A percentile compares a stretch with the other conserved stretches of the same genome.
phyloP scores from a whole-genome alignment of 768 basidiomycete genomes.

The Mycena vulgaris region DNA sequence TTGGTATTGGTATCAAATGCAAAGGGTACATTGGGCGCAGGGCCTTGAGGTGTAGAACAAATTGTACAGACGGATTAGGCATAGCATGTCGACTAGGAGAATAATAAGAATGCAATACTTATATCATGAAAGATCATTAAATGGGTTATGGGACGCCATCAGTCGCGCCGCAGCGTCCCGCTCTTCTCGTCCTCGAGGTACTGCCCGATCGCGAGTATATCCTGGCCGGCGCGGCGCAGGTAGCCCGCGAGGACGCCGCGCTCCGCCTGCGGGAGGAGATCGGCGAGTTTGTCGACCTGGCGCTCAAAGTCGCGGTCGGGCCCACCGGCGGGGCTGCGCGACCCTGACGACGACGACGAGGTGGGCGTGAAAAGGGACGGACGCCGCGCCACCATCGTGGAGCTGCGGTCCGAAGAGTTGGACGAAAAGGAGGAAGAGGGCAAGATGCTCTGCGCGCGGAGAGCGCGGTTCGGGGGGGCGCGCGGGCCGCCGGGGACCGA shows the following conservation, averaged over 20 bases:
- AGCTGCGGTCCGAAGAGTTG: constrained; percentile 44
- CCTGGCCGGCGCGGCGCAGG: constrained; percentile 80
- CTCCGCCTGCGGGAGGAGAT: constrained; percentile 82
- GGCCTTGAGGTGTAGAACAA: constrained; percentile 18
- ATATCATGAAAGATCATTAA: constrained; percentile 9
- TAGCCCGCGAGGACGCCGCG: constrained; percentile 78
- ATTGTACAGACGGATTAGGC: constrained; percentile 29
- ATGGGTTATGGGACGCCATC: constrained; percentile 28
- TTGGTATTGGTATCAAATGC: constrained; percentile 31
- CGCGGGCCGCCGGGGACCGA: constrained; percentile 83
- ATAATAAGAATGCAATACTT: constrained; percentile 21
- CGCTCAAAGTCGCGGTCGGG: constrained; percentile 66
- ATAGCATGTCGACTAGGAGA: constrained; percentile 25
- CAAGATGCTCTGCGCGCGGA: constrained; percentile 79
- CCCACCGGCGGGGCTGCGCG: not conserved
- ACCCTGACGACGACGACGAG: constrained; percentile 32
- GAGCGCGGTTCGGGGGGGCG: constrained; percentile 73
- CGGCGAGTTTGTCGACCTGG: constrained; percentile 81
- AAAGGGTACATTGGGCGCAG: constrained; percentile 33
- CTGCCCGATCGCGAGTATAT: constrained; percentile 89
- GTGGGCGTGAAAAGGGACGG: constrained; percentile 54
- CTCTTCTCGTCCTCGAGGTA: constrained; percentile 90
- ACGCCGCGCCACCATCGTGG: constrained; percentile 50
- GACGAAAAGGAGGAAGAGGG: constrained; percentile 48
- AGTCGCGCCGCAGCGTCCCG: constrained; percentile 66